A percentile compares a stretch with the other conserved stretches of the same genome.
Conservation (phyloP, 83 land plant species). For the Thuja plicata region DNA sequence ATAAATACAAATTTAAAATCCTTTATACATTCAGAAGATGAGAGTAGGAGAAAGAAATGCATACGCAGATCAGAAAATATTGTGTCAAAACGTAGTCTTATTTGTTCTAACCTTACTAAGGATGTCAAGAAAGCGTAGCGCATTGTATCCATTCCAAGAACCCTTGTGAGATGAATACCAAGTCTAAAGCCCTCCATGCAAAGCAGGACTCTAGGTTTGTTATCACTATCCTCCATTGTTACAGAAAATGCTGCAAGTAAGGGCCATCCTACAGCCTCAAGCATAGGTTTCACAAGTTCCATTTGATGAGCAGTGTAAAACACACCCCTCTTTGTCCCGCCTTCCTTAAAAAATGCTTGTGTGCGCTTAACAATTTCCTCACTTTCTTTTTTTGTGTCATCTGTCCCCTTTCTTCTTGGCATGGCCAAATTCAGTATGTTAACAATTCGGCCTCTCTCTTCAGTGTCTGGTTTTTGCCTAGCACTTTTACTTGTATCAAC, state of each 20-base stretch:
- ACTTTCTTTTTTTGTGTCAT: conserved; percentile 75
- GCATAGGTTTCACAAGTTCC: conserved; percentile 93
- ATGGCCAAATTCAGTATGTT: conserved; percentile 84
- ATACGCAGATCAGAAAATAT: not conserved
- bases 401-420: conserved; percentile 55
- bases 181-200: conserved; percentile 91
- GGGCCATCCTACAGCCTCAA: conserved; percentile 98
- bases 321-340: conserved; percentile 75
- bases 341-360: conserved; percentile 67
- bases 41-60: not conserved
- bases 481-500: conserved; percentile 25
- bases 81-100: not conserved
- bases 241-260: conserved; percentile 93
- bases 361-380: conserved; percentile 80
- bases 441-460: conserved; percentile 68
- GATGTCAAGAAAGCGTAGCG: conserved; percentile 94
- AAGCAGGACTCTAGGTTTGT: conserved; percentile 66
- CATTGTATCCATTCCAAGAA: conserved; percentile 96
- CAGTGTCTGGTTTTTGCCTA: conserved; percentile 53
- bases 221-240: conserved; percentile 92
- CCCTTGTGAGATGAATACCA: conserved; percentile 81
- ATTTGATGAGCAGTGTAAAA: conserved; percentile 72
- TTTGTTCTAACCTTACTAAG: conserved; percentile 70
- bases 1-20: not conserved
- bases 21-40: not conserved